Evolutionary conservation across 176 grass and related monocot species (phyloP).

Genomic region (Zea mays): Zm-B73-REFERENCE-NAM-5.0 NC_050099.1:248753501-248754000

Average conservation of each 20-base stretch:
- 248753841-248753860: background rate
- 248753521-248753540: conserved; percentile 57
- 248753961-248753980: conserved; percentile 27
- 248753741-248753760: background rate
- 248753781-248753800: conserved; percentile 34
- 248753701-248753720: conserved; percentile 91
- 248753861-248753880: conserved; percentile 28
- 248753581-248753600: conserved; percentile 47
- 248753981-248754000: background rate
- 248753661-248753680: conserved; percentile 89
- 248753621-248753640: conserved; percentile 45
- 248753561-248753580: conserved; percentile 44
- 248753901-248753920: conserved; percentile 32
- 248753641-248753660: conserved; percentile 58
- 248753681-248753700: conserved; percentile 62
- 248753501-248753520: conserved; percentile 66
- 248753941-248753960: conserved; percentile 40
- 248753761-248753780: background rate
- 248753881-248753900: background rate
- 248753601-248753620: conserved; percentile 33
- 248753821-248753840: conserved; percentile 3
- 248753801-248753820: conserved; percentile 18
- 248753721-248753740: conserved; percentile 61
- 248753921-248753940: conserved; percentile 62
- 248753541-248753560: conserved; percentile 66